phyloP scores from a whole-genome alignment of 768 basidiomycete genomes.

The Panus rudis region DNA sequence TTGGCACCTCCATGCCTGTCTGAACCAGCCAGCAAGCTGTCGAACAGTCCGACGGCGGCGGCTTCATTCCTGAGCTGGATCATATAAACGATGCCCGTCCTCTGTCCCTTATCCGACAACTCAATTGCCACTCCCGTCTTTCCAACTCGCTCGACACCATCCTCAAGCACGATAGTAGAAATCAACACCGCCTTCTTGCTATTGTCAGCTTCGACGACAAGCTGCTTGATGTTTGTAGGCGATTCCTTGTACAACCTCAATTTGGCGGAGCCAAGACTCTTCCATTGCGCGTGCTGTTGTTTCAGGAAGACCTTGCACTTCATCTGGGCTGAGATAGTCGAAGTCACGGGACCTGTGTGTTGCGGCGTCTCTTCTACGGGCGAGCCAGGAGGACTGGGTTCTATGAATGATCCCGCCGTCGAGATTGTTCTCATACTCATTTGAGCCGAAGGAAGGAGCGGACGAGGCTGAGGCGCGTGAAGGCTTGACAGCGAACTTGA shows the following conservation, averaged over 20 bases:
- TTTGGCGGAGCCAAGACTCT: conserved; percentile 81
- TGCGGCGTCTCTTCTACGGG: conserved; percentile 53
- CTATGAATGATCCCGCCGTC: conserved; percentile 42
- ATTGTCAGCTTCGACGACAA: conserved; percentile 86
- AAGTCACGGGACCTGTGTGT: conserved; percentile 61
- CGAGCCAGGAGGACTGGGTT: conserved; percentile 80
- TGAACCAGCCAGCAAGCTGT: conserved; percentile 80
- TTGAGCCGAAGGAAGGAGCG: conserved; percentile 60
- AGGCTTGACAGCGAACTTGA: conserved; percentile 22
- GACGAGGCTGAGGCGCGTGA: conserved; percentile 31
- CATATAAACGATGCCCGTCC: conserved; percentile 97
- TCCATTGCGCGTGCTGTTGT: conserved; percentile 97
- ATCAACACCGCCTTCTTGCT: conserved; percentile 75
- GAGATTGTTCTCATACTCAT: conserved; percentile 45
- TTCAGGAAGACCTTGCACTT: conserved; percentile 98
- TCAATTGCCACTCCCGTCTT: conserved; percentile 98
- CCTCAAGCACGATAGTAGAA: conserved; percentile 91
- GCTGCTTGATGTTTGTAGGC: conserved; percentile 89
- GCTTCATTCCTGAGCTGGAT: conserved; percentile 89
- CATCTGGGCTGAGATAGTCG: conserved; percentile 82
- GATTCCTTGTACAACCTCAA: conserved; percentile 81
- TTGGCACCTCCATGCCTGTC: conserved; percentile 43
- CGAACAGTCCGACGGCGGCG: conserved; percentile 78
- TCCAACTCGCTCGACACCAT: conserved; percentile 97
- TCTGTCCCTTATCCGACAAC: conserved; percentile 81